phyloP scores from a whole-genome alignment of 306 rosid species.

The Neltuma alba region DNA sequence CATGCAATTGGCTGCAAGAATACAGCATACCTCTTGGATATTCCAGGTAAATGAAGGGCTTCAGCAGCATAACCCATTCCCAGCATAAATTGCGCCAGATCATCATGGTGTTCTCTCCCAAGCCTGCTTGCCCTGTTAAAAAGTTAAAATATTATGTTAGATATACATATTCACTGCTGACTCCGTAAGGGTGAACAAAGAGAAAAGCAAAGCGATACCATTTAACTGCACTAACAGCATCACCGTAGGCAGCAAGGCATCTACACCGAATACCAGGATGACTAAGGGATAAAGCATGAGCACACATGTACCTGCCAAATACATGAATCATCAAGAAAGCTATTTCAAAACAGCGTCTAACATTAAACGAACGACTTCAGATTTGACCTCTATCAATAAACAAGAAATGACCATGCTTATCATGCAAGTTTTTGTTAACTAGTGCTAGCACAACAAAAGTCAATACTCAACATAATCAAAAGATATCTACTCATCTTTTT shows the following conservation, averaged over 20 bases:
- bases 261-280: conserved; percentile 99
- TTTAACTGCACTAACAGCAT: conserved; percentile 97
- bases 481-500: neutral
- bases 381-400: conserved; percentile 26
- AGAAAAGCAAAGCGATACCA: conserved; percentile 54
- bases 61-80: conserved; percentile 98
- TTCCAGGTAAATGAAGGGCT: conserved; percentile 97
- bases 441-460: conserved; percentile 23
- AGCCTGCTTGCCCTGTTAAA: conserved; percentile 94
- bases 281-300: conserved; percentile 91
- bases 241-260: conserved; percentile 99
- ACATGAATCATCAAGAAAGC: conserved; percentile 30
- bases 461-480: conserved; percentile 18
- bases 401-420: conserved; percentile 9
- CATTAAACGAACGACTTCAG: conserved; percentile 22
- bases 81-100: conserved; percentile 92
- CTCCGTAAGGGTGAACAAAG: neutral
- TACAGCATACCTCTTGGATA: conserved; percentile 78
- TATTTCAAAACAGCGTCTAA: conserved; percentile 24
- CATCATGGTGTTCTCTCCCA: conserved; percentile 98
- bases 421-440: neutral
- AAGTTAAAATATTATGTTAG: conserved; percentile 30
- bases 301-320: conserved; percentile 81
- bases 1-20: conserved; percentile 27
- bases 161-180: conserved; percentile 20